Evolutionary conservation across 176 grass and related monocot species (phyloP), one percentile per base, ranked within the genome.

Genomic region (Juncus inflexus): DNA sequence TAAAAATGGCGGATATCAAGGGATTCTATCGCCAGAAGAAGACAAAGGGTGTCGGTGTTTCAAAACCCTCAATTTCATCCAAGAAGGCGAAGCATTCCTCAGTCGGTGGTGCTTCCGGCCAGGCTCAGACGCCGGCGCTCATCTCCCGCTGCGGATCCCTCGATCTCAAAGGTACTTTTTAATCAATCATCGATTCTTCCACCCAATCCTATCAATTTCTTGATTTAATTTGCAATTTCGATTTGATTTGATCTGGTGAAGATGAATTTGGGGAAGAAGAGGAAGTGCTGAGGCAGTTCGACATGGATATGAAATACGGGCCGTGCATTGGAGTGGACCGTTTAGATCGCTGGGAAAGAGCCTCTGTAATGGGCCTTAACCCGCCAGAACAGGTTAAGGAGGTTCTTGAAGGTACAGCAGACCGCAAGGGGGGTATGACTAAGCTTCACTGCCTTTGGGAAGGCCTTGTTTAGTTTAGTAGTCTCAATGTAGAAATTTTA

Each of bases 1-100:
- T 37, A 58, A 54, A 9, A 13, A 77, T 77, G 74, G 61, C 74
- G 54, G 62, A 77, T 59, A 77, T 77, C 52, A 77, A 77, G 74
- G 63, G 74, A 66, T 77, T 77, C 74, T 77, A 67, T 43, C 74
- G 74, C 62, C 74, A 77, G 63, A 66, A 77, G 63, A 77, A 77
- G 74, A 77, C 60, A 36, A 54, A 16, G 51, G 61, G 62, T n/a
- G 52, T 50, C 52, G 13, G 50, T 45, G 66, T 65, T 13, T 50
- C 62, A 12, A 40, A 43, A 4, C 3, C 49, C 3, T 0, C 71
- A 15, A 50, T 57, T 11, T 14, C 58, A 19, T 75, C 72, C 8
- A 75, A 75, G 72, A 75, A 64, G 19, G 5, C 43, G 5, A 66
- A 65, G 62, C 52, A 76, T 0, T 37, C 4, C 62, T 47, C 37